Percentiles rank a stretch among this genome's conserved stretches.
These are phyloP conservation scores for Euphorbia peplus DNA, from an alignment of 345 rosid species.

Conservation along the genomic window DNA sequence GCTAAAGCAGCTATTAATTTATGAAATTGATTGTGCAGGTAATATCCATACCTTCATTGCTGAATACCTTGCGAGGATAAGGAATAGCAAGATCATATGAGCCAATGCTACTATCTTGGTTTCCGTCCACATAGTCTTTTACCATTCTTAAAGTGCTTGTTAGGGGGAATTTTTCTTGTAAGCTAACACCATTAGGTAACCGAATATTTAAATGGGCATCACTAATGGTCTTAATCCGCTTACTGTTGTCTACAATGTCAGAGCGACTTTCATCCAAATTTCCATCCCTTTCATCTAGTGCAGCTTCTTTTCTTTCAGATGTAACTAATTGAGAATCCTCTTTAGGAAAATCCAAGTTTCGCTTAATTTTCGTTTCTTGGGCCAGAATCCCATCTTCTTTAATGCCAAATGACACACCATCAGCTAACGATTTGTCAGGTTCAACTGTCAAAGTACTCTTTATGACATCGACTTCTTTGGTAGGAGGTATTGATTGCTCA, in stretches of 20 bases:
- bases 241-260: conserved; percentile 12
- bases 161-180: conserved; percentile 68
- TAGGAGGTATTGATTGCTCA: conserved; percentile 23
- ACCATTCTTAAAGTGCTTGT: conserved; percentile 52
- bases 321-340: conserved; percentile 15
- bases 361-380: conserved; percentile 19
- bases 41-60: conserved; percentile 61
- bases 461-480: conserved; percentile 25
- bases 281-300: conserved; percentile 26
- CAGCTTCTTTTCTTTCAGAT: conserved; percentile 20
- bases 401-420: conserved; percentile 17
- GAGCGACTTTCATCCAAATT: conserved; percentile 20
- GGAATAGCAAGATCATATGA: conserved; percentile 80
- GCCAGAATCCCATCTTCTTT: conserved; percentile 22
- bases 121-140: conserved; percentile 68
- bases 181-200: conserved; percentile 58
- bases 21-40: not conserved
- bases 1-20: not conserved
- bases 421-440: conserved; percentile 27
- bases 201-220: conserved; percentile 74
- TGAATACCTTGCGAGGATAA: conserved; percentile 79
- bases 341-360: conserved; percentile 19
- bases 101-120: conserved; percentile 41
- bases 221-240: conserved; percentile 28
- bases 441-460: conserved; percentile 24